These are phyloP conservation scores for Aspergillus glaucus DNA, from an alignment of 2,329 filamentous ascomycete species.

Conservation along the genomic window DNA sequence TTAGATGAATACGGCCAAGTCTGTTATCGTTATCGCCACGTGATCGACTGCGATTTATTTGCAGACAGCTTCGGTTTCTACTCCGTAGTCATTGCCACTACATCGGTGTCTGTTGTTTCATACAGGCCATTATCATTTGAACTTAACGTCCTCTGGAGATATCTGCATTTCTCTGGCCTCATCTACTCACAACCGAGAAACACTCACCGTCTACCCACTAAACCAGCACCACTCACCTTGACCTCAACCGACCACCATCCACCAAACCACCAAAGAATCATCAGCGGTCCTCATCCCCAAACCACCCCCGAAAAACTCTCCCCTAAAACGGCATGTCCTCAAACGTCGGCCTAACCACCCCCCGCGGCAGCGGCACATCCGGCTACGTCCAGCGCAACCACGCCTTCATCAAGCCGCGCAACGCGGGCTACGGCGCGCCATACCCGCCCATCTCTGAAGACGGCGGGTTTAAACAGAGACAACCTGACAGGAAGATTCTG, in stretches of 20 bases:
- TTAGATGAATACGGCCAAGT: no score
- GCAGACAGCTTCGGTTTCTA: neutral
- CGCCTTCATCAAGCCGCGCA: constrained; percentile 78
- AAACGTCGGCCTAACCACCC: constrained; percentile 92
- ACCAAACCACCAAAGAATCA: neutral
- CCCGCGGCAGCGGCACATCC: constrained; percentile 89
- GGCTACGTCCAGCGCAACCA: constrained; percentile 97
- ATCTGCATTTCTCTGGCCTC: no score
- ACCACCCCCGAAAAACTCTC: neutral
- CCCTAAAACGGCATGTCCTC: constrained; percentile 65
- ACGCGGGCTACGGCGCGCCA: constrained; percentile 59
- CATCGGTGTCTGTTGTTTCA: no score
- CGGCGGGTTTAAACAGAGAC: constrained; percentile 60
- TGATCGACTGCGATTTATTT: neutral
- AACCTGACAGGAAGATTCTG: constrained; percentile 86
- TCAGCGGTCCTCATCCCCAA: constrained; percentile 1
- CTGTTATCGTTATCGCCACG: neutral
- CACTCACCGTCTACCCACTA: neutral
- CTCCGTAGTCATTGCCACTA: no score
- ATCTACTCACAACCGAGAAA: no score
- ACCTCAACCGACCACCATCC: neutral
- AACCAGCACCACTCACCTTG: neutral
- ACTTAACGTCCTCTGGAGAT: no score
- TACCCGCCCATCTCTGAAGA: constrained; percentile 50
- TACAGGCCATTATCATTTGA: no score